phyloP scores from a whole-genome alignment of 495 filamentous ascomycete species.

The Aspergillus panamensis region DNA sequence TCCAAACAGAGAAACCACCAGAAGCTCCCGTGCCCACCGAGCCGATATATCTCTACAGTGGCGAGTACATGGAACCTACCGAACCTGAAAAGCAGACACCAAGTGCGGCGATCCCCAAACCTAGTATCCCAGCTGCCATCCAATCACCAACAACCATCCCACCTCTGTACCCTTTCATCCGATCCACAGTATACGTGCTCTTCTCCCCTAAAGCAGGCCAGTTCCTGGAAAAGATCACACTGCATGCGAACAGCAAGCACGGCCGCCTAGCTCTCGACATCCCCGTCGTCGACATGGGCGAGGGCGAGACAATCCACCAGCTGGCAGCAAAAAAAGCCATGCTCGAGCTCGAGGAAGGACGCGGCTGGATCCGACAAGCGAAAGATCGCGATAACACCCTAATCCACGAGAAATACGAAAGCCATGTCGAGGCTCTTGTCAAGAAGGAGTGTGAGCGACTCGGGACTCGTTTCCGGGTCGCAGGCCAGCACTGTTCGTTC shows the following conservation, averaged over 20 bases:
- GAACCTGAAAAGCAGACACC: conserved; percentile 32
- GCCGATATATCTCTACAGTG: conserved; percentile 59
- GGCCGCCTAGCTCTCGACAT: conserved; percentile 60
- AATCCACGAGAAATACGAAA: conserved; percentile 46
- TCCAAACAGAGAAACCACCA: conserved; percentile 30
- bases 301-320: conserved; percentile 61
- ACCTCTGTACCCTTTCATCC: conserved; percentile 59
- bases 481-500: conserved; percentile 66
- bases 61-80: conserved; percentile 32
- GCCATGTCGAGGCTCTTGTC: conserved; percentile 51
- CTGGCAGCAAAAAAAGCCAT: conserved; percentile 65
- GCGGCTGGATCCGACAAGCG: conserved; percentile 60
- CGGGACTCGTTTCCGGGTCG: conserved; percentile 61
- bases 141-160: conserved; percentile 62
- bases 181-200: conserved; percentile 61
- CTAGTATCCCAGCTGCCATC: conserved; percentile 51
- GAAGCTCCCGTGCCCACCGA: conserved; percentile 5
- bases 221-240: conserved; percentile 51
- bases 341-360: conserved; percentile 63
- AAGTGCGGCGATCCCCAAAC: conserved; percentile 35
- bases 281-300: conserved; percentile 49
- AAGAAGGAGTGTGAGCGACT: conserved; percentile 60
- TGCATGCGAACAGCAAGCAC: conserved; percentile 51
- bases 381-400: conserved; percentile 36
- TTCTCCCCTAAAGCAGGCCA: conserved; percentile 47